Evolutionary conservation across 371 early-diverging fungal genomes (phyloP).

Genomic region (Chytridium lagenaria): DNA sequence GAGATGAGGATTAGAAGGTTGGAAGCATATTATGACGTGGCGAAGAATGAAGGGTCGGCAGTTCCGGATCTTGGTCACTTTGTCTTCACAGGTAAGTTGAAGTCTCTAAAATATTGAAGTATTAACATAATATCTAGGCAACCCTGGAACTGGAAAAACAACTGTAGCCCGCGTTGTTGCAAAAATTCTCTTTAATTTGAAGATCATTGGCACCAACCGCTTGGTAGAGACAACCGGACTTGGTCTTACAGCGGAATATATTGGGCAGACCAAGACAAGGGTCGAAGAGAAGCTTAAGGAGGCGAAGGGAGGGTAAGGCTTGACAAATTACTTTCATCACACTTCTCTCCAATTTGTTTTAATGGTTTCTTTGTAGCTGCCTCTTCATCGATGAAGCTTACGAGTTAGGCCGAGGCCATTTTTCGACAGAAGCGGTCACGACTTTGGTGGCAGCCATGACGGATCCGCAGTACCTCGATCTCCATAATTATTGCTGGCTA

Average conservation of each 20-base stretch:
- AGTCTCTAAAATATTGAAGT: not conserved
- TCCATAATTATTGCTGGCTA: conserved; percentile 51
- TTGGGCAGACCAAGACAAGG: conserved; percentile 44
- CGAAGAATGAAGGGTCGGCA: conserved; percentile 32
- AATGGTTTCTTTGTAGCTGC: not conserved
- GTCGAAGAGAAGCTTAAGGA: conserved; percentile 42
- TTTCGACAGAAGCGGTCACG: conserved; percentile 40
- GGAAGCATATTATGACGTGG: conserved; percentile 28
- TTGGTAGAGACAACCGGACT: conserved; percentile 43
- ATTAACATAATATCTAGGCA: conserved; percentile 9
- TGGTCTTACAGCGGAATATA: conserved; percentile 42
- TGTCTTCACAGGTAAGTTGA: conserved; percentile 32
- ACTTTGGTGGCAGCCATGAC: conserved; percentile 44
- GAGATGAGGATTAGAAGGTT: conserved; percentile 27
- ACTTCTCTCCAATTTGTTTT: not conserved
- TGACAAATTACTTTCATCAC: not conserved
- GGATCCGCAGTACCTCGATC: conserved; percentile 36
- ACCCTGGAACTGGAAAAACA: conserved; percentile 52
- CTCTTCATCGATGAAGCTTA: conserved; percentile 46
- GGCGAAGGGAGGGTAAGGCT: conserved; percentile 36
- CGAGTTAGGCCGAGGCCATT: conserved; percentile 42
- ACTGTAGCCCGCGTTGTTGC: conserved; percentile 43
- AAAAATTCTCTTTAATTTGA: conserved; percentile 37
- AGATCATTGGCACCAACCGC: conserved; percentile 28
- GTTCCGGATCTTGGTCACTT: conserved; percentile 40